Base-by-base conservation (phyloP, 2,329 filamentous ascomycete genomes). In the Aspergillus ochraceoroseus region DNA sequence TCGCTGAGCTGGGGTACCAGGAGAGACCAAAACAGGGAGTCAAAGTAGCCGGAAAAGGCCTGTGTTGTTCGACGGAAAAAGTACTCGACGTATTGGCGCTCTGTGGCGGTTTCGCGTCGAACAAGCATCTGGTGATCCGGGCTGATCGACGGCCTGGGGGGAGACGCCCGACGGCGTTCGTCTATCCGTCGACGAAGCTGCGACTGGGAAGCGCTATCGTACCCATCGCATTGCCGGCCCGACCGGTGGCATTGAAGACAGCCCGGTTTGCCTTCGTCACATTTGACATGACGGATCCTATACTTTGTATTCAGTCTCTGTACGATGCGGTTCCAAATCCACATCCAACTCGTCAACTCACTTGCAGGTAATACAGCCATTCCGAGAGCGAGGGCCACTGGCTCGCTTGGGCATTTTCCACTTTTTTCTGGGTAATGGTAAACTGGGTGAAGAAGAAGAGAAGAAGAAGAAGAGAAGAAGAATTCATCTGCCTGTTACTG, bases 161-260 rank as follows among this genome's bases (percentile, higher is more conserved):
- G n/a, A 7, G 28, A n/a, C 2, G 41, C 29, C 9, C 17, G 26
- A 2, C 39, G 23, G 4, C 19, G 29, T 4, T 29, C 35, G n/a
- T 46, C 3, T 5, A 47, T 36, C 13, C 30, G 37, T 26, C 44
- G 37, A 17, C 34, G 42, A 11, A 47, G 42, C 26, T 48, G 39
- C 4, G 25, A 29, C n/a, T 47, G 49, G 3, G 51, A 52, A 5
- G 42, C 41, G 8, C 42, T 29, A 15, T 56, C 53, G 38, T 80
- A 79, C 43, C 76, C 76, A 53, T 79, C 76, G 52, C 76, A 79
- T 49, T 69, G 71, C 25, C 75, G 69, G 4, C 75, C 74, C 0
- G 76, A 75, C 41, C 68, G 72, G 22, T 68, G 70, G 51, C 76
- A 80, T 42, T 73, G 70, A 13, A 68, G 56, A 50, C 76, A 80